Conservation (phyloP, 306 rosid species). For the Vigna reflexopilosa region DNA sequence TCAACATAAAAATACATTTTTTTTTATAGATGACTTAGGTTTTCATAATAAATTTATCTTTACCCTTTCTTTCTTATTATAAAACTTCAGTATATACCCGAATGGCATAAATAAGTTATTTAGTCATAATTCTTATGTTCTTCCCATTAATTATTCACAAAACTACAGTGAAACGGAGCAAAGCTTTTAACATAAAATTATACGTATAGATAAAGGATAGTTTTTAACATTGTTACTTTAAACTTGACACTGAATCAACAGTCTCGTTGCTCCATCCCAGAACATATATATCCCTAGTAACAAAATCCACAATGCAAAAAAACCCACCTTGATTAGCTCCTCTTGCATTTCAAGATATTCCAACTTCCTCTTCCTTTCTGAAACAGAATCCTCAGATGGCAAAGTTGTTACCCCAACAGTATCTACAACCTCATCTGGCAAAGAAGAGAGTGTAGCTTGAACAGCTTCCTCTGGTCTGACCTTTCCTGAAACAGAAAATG, state of each 20-base stretch:
- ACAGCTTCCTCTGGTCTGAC: slow-evolving; percentile 80
- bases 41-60: background rate
- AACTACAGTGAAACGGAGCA: slow-evolving; percentile 18
- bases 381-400: slow-evolving; percentile 85
- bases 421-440: slow-evolving; percentile 91
- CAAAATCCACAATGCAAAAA: slow-evolving; percentile 16
- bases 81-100: slow-evolving; percentile 10
- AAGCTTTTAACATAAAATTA: background rate
- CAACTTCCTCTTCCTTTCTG: slow-evolving; percentile 83
- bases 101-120: background rate
- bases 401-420: slow-evolving; percentile 75
- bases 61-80: background rate
- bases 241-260: background rate
- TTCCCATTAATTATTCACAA: slow-evolving; percentile 19
- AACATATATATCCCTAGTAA: slow-evolving; percentile 2
- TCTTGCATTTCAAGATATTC: slow-evolving; percentile 90
- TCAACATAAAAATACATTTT: background rate
- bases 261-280: background rate
- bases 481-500: slow-evolving; percentile 78
- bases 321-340: slow-evolving; percentile 77
- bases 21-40: background rate
- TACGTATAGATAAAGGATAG: background rate
- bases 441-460: slow-evolving; percentile 80
- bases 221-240: background rate
- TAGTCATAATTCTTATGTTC: slow-evolving; percentile 1